These are phyloP conservation scores for Tulasnella sp. DNA, from an alignment of 768 basidiomycete species.

Conservation along the genomic window DNA sequence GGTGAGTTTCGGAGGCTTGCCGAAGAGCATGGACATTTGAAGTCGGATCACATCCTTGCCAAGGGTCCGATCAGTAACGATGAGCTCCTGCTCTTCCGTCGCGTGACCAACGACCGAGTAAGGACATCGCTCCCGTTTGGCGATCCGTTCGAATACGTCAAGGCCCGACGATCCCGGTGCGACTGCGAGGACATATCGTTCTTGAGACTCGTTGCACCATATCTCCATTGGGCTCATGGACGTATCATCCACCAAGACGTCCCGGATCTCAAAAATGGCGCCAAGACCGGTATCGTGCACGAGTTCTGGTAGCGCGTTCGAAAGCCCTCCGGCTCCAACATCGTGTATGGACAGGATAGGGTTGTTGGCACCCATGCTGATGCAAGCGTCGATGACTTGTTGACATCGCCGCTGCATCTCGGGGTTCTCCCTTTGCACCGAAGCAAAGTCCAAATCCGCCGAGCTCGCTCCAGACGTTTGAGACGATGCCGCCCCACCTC, in stretches of 20 bases:
- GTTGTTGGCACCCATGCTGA: slow-evolving; percentile 45
- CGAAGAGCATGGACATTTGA: slow-evolving; percentile 91
- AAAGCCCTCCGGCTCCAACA: slow-evolving; percentile 93
- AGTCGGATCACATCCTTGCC: slow-evolving; percentile 72
- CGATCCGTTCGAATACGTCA: slow-evolving; percentile 59
- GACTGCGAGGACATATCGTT: slow-evolving; percentile 92
- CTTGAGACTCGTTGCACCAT: slow-evolving; percentile 99
- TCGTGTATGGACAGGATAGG: slow-evolving; percentile 97
- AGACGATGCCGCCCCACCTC: slow-evolving; percentile 93
- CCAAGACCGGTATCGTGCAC: slow-evolving; percentile 94
- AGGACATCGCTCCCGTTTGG: slow-evolving; percentile 83
- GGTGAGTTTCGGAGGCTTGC: slow-evolving; percentile 88
- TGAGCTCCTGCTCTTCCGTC: slow-evolving; percentile 66
- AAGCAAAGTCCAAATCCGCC: slow-evolving; percentile 92
- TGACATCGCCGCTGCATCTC: slow-evolving; percentile 98
- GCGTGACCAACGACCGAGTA: slow-evolving; percentile 87
- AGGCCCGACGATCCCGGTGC: slow-evolving; percentile 45
- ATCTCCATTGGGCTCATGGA: slow-evolving; percentile 99
- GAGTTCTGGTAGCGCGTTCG: slow-evolving; percentile 92
- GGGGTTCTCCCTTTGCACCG: slow-evolving; percentile 94
- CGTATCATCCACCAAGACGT: slow-evolving; percentile 82
- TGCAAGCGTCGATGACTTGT: slow-evolving; percentile 92
- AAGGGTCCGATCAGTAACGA: slow-evolving; percentile 82
- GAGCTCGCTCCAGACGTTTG: slow-evolving; percentile 84
- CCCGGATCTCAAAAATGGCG: slow-evolving; percentile 84